Conservation (phyloP, 768 basidiomycete genomes). For the Rossbeevera mucosa region DNA sequence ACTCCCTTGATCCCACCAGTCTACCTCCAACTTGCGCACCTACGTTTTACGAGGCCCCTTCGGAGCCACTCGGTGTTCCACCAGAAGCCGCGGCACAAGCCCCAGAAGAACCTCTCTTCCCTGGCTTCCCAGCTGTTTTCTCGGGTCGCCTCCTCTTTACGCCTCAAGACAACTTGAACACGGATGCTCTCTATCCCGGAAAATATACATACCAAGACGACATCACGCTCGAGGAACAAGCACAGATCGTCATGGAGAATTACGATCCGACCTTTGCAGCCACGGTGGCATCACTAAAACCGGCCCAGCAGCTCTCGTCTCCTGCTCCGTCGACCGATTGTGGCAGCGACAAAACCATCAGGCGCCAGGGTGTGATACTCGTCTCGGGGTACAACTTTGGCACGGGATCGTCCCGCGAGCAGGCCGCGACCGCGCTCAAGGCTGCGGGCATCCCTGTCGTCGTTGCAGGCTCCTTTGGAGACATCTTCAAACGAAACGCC, state of each 20-base stretch:
- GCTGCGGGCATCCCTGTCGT: constrained; percentile 90
- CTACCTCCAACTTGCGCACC: constrained; percentile 53
- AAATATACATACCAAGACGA: constrained; percentile 99
- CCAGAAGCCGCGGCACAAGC: constrained; percentile 22
- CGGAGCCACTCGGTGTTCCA: constrained; percentile 27
- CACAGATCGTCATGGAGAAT: constrained; percentile 98
- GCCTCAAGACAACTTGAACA: constrained; percentile 96
- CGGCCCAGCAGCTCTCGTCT: constrained; percentile 19
- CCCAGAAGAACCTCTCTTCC: constrained; percentile 60
- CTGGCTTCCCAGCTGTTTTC: constrained; percentile 81
- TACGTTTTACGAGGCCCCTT: constrained; percentile 49
- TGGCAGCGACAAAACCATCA: constrained; percentile 19
- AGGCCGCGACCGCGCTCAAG: constrained; percentile 96
- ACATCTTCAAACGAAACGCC: constrained; percentile 98
- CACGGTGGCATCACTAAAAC: constrained; percentile 53
- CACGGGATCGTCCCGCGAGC: constrained; percentile 96
- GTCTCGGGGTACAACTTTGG: constrained; percentile 98
- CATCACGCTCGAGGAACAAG: constrained; percentile 91
- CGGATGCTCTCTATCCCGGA: constrained; percentile 97
- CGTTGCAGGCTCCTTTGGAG: constrained; percentile 96
- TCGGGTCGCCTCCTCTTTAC: constrained; percentile 84
- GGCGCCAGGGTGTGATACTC: constrained; percentile 67
- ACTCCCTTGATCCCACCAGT: constrained; percentile 49
- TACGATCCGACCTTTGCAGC: constrained; percentile 87
- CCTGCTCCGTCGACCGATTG: constrained; percentile 5